A percentile compares a stretch with the other conserved stretches of the same genome.
Evolutionary conservation across 371 early-diverging fungal species (phyloP).

Genomic region (Apophysomyces ossiformis): DNA sequence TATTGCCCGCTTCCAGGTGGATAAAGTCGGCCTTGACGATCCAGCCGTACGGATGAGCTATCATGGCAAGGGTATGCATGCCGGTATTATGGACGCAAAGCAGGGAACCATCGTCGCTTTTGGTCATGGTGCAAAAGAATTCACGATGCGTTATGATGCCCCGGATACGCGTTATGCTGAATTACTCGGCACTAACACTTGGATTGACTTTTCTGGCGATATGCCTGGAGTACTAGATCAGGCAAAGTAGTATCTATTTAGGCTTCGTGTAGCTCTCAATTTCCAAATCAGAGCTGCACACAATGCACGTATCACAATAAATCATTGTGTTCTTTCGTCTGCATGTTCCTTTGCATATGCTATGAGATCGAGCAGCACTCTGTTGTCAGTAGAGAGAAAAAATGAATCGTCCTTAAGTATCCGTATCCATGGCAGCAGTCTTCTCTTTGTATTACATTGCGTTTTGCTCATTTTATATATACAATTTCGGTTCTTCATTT

Average conservation of each 20-base stretch:
- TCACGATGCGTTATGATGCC: not conserved
- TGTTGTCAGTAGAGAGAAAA: not conserved
- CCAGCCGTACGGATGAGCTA: not conserved
- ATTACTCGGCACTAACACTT: not conserved
- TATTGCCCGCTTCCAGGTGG: not conserved
- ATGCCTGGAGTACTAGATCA: not conserved
- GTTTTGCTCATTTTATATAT: too few species aligned
- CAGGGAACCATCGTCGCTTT: not conserved
- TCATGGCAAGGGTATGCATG: not conserved
- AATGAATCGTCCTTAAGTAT: not conserved
- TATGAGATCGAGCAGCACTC: not conserved
- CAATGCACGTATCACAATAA: not conserved
- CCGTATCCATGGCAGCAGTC: too few species aligned
- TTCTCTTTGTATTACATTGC: too few species aligned
- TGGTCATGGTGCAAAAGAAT: not conserved
- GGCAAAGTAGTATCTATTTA: constrained; percentile 6
- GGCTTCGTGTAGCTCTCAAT: not conserved
- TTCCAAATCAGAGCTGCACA: not conserved
- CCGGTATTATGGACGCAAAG: not conserved
- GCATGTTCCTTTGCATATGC: not conserved
- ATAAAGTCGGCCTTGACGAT: not conserved
- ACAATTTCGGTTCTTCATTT: too few species aligned
- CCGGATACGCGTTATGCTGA: not conserved
- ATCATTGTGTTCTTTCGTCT: not conserved
- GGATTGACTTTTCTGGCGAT: not conserved